Conservation (phyloP, 192 early-diverging fungal species). For the Coemansia sp. region DNA sequence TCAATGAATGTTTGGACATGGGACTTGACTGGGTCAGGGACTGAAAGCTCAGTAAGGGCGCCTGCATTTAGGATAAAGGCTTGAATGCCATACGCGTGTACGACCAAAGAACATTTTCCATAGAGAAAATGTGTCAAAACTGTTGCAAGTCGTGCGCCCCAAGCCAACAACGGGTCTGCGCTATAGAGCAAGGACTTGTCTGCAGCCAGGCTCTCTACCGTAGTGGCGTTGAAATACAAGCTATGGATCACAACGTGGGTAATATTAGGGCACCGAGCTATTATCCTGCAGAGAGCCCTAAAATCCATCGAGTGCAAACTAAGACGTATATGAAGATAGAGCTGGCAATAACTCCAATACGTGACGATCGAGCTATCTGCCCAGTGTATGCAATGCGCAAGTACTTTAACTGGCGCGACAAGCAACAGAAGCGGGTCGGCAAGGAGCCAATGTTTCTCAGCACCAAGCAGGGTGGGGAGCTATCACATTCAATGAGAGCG, state of each 20-base stretch:
- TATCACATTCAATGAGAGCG: too few relatives aligned
- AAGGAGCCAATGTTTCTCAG: too few relatives aligned
- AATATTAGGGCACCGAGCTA: background rate
- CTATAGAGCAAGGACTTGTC: background rate
- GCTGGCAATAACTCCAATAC: too few relatives aligned
- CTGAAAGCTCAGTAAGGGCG: background rate
- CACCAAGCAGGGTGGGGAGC: too few relatives aligned
- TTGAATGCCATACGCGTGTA: background rate
- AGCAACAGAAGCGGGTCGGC: too few relatives aligned
- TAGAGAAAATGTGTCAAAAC: background rate
- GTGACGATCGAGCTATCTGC: too few relatives aligned
- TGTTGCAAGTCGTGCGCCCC: background rate
- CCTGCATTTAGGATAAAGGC: background rate
- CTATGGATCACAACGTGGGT: background rate
- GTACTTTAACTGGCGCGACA: too few relatives aligned
- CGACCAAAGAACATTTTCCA: background rate
- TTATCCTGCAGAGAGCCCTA: background rate
- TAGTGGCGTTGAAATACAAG: background rate
- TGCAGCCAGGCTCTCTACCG: background rate
- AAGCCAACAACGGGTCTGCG: background rate
- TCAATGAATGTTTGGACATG: background rate
- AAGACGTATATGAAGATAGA: too few relatives aligned
- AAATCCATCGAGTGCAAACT: background rate
- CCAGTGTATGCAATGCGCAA: too few relatives aligned
- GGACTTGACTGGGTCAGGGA: background rate